A percentile compares a stretch with the other conserved stretches of the same genome.
Conservation (phyloP, 495 filamentous ascomycete genomes). For the Xylaria venustula region DNA sequence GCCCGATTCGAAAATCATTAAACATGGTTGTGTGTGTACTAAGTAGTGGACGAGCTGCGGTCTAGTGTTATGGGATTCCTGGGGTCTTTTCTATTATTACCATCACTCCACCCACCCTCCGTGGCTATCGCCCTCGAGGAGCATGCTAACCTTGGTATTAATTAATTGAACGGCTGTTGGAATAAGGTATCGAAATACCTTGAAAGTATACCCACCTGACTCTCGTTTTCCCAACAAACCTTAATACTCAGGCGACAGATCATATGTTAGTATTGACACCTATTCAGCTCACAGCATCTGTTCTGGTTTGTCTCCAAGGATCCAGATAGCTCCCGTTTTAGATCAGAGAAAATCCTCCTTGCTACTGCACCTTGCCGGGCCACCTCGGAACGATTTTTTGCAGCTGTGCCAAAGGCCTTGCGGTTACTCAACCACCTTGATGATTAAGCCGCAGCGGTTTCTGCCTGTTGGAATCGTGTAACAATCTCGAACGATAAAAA, state of each 20-base stretch:
- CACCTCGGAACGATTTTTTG: not conserved
- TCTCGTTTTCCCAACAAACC: not conserved
- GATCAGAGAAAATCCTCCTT: constrained; percentile 3
- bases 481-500: constrained; percentile 1
- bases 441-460: not conserved
- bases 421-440: not conserved
- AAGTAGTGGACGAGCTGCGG: not conserved
- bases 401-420: too few relatives aligned
- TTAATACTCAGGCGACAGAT: not conserved
- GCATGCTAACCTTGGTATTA: not conserved
- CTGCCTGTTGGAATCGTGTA: not conserved
- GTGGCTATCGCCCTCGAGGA: not conserved
- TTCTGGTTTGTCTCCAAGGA: not conserved
- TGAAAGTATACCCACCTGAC: not conserved
- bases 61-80: not conserved
- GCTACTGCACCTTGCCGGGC: not conserved
- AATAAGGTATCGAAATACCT: not conserved
- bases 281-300: not conserved
- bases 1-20: not conserved
- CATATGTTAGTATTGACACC: not conserved
- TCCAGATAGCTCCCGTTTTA: constrained; percentile 1
- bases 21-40: not conserved
- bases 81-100: constrained; percentile 11
- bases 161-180: not conserved
- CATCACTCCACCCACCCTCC: constrained; percentile 2